phyloP scores from a whole-genome alignment of 1,284 basidiomycete genomes.

The Ustilago vetiveriae region DNA sequence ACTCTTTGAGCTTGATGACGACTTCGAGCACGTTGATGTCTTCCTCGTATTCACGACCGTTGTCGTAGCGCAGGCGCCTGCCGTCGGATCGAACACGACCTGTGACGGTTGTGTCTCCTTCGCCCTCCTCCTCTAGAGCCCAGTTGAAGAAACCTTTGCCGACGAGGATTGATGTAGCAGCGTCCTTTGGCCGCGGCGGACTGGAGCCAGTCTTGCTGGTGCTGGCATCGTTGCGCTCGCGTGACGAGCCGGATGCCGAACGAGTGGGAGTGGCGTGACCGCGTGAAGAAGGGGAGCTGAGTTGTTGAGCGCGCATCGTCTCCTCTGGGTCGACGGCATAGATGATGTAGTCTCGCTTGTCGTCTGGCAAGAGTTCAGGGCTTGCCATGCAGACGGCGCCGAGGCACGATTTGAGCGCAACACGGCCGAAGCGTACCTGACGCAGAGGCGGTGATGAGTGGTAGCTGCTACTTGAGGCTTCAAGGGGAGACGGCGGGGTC shows the following conservation, averaged over 20 bases:
- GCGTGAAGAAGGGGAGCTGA: conserved; percentile 34
- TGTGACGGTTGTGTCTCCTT: conserved; percentile 60
- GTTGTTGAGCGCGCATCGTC: conserved; percentile 46
- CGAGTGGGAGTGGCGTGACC: conserved; percentile 16
- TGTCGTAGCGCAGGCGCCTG: conserved; percentile 46
- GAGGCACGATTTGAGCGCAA: conserved; percentile 62
- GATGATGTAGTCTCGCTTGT: conserved; percentile 61
- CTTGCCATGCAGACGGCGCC: conserved; percentile 64
- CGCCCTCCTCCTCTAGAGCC: conserved; percentile 60
- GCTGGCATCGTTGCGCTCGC: conserved; percentile 31
- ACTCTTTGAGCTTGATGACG: conserved; percentile 61
- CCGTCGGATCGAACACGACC: conserved; percentile 59
- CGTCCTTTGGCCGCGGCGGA: conserved; percentile 25
- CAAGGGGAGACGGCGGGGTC: conserved; percentile 30
- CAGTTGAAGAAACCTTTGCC: conserved; percentile 64
- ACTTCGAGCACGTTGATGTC: conserved; percentile 61
- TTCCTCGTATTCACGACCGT: conserved; percentile 52
- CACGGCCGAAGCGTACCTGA: conserved; percentile 52
- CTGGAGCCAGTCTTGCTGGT: conserved; percentile 32
- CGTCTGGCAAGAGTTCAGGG: conserved; percentile 62
- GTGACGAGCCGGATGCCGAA: conserved; percentile 21
- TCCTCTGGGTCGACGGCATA: conserved; percentile 66
- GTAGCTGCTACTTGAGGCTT: conserved; percentile 23
- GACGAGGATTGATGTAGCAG: conserved; percentile 49
- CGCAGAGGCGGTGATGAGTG: conserved; percentile 17